Conservation (phyloP, 768 basidiomycete species). For the Neoboletus brunneissimus region DNA sequence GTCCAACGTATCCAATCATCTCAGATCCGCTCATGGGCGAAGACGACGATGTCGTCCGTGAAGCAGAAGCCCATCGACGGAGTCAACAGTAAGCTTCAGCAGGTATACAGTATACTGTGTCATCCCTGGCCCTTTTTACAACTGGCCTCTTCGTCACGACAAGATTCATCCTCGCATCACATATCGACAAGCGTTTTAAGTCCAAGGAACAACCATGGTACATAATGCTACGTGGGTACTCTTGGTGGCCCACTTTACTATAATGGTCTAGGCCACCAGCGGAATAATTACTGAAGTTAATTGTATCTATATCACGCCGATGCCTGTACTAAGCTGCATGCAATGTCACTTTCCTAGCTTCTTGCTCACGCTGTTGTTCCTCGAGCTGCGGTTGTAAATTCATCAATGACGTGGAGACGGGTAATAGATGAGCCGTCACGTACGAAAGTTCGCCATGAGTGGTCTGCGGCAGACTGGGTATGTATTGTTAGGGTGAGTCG, state of each 20-base stretch:
- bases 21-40: constrained; percentile 16
- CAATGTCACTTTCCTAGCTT: constrained; percentile 14
- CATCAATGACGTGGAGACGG: neutral
- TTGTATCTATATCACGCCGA: neutral
- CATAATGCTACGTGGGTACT: neutral
- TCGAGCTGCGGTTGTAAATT: constrained; percentile 20
- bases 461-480: constrained; percentile 20
- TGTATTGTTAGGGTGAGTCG: neutral
- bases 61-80: constrained; percentile 5
- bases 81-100: neutral
- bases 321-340: neutral
- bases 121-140: neutral
- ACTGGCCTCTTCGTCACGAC: neutral
- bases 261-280: neutral
- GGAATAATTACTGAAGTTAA: neutral
- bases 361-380: constrained; percentile 27
- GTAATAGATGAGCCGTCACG: neutral
- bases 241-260: neutral
- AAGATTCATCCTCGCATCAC: neutral
- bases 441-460: constrained; percentile 31
- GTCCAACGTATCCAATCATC: constrained; percentile 4
- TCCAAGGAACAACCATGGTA: neutral
- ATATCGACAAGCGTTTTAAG: neutral
- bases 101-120: neutral
- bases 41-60: constrained; percentile 5